Evolutionary conservation across 257 asterid genomes (phyloP).

Genomic region (Anisodus tanguticus): DNA sequence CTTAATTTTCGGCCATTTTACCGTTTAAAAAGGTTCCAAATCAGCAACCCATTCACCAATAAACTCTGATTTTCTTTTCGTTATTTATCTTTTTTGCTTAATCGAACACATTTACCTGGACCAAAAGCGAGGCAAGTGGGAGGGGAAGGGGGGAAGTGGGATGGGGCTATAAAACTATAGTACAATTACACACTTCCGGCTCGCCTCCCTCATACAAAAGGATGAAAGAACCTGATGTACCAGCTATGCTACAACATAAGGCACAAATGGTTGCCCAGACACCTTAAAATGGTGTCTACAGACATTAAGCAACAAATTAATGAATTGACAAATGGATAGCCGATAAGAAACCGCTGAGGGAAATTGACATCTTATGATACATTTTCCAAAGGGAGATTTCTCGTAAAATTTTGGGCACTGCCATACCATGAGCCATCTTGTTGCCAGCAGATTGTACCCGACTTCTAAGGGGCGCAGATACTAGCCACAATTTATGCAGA

Average conservation of each 20-base stretch:
- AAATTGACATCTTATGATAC: slow-evolving; percentile 3
- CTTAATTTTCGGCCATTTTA: background rate
- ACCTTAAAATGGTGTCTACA: background rate
- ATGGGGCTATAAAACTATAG: background rate
- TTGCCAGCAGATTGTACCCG: background rate
- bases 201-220: slow-evolving; percentile 24
- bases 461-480: background rate
- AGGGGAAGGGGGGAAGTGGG: background rate
- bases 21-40: background rate
- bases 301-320: background rate
- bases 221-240: background rate
- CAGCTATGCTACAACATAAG: slow-evolving; percentile 1
- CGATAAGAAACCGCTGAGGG: background rate
- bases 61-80: background rate
- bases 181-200: slow-evolving; percentile 23
- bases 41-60: background rate
- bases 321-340: background rate
- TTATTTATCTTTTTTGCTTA: background rate
- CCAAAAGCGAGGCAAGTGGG: background rate
- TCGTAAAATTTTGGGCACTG: background rate
- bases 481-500: background rate
- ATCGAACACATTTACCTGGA: background rate
- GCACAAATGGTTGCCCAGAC: slow-evolving; percentile 4
- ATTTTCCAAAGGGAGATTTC: background rate
- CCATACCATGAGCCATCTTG: slow-evolving; percentile 7